These are phyloP conservation scores for Talaromyces nanjingensis DNA, from an alignment of 495 filamentous ascomycete genomes.

Conservation along the genomic window DNA sequence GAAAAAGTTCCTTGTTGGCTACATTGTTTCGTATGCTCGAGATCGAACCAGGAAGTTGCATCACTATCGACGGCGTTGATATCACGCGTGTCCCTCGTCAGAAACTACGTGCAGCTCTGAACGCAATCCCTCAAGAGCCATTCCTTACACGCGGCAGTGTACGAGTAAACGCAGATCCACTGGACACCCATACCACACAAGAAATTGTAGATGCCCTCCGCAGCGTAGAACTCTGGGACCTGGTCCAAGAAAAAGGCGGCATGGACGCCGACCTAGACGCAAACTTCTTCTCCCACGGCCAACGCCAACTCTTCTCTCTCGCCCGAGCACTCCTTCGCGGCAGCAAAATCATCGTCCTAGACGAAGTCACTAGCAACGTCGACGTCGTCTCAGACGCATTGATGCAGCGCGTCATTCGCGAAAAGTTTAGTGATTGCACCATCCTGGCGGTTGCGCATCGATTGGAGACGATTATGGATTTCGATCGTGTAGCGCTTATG, in stretches of 20 bases:
- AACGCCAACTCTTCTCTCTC: constrained; percentile 53
- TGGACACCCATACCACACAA: constrained; percentile 14
- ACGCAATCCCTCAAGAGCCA: constrained; percentile 51
- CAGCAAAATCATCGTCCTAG: constrained; percentile 34
- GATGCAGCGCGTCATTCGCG: constrained; percentile 76
- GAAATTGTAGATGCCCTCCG: constrained; percentile 36
- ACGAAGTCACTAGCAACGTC: constrained; percentile 48
- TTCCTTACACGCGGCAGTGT: constrained; percentile 43
- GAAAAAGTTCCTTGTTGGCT: constrained; percentile 42
- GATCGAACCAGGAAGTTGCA: constrained; percentile 27
- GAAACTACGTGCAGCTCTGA: constrained; percentile 40
- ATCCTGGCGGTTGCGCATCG: constrained; percentile 82
- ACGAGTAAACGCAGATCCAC: constrained; percentile 36
- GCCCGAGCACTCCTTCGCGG: constrained; percentile 46
- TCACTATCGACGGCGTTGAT: constrained; percentile 43
- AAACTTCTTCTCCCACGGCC: constrained; percentile 45
- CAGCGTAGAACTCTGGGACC: constrained; percentile 31
- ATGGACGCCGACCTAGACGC: constrained; percentile 33
- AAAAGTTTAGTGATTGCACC: constrained; percentile 66
- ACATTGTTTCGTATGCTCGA: constrained; percentile 49
- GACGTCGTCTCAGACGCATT: constrained; percentile 80
- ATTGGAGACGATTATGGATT: constrained; percentile 81
- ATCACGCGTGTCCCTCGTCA: constrained; percentile 39
- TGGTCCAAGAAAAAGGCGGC: constrained; percentile 32
- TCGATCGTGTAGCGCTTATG: constrained; percentile 77